A percentile compares a stretch with the other conserved stretches of the same genome.
phyloP scores from a whole-genome alignment of 768 basidiomycete genomes.

The Paxillus involutus region DNA sequence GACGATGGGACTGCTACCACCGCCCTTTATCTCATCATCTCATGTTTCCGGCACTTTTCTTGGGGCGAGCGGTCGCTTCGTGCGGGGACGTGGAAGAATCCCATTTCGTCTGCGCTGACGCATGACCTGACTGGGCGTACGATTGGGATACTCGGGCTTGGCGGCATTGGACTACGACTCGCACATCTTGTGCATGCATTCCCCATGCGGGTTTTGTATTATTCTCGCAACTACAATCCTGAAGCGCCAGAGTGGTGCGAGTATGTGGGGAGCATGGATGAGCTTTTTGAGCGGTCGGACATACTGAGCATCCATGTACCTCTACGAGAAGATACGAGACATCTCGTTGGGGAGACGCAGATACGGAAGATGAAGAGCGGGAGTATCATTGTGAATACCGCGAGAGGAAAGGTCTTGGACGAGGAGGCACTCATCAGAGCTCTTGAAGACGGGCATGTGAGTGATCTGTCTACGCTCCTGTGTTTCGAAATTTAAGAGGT shows the following conservation, averaged over 20 bases:
- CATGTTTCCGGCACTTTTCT: slow-evolving; percentile 67
- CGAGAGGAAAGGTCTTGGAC: slow-evolving; percentile 82
- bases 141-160: slow-evolving; percentile 67
- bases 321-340: slow-evolving; percentile 65
- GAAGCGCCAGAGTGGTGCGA: slow-evolving; percentile 50
- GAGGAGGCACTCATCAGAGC: slow-evolving; percentile 81
- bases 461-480: slow-evolving; percentile 23
- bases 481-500: not conserved
- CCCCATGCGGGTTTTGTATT: slow-evolving; percentile 87
- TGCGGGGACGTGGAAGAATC: not conserved
- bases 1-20: slow-evolving; percentile 87
- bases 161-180: slow-evolving; percentile 67
- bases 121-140: slow-evolving; percentile 66
- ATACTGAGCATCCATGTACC: slow-evolving; percentile 84
- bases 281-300: slow-evolving; percentile 70
- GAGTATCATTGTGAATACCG: slow-evolving; percentile 76
- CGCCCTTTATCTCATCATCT: slow-evolving; percentile 74
- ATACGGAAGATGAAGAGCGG: slow-evolving; percentile 73
- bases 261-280: slow-evolving; percentile 33
- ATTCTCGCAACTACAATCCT: slow-evolving; percentile 55
- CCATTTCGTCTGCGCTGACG: slow-evolving; percentile 39
- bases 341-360: slow-evolving; percentile 67
- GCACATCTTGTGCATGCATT: slow-evolving; percentile 71
- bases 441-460: slow-evolving; percentile 79
- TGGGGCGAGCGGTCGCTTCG: slow-evolving; percentile 46